These are phyloP conservation scores for Botrytis fragariae DNA, from an alignment of 2,329 filamentous ascomycete genomes.

Conservation along the genomic window DNA sequence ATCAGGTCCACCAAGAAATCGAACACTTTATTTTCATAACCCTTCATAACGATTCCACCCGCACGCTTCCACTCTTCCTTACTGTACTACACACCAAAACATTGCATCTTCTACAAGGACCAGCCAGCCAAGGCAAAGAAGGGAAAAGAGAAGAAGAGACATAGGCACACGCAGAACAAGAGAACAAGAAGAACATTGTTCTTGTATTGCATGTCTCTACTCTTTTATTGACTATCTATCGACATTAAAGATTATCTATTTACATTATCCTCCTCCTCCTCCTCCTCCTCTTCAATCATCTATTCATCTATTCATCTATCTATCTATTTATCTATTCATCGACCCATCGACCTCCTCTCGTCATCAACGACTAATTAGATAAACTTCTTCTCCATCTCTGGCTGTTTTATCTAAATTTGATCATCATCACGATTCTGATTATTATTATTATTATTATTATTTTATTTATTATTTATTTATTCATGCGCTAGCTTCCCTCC, in stretches of 20 bases:
- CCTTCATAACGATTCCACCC: not conserved
- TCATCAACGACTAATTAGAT: not conserved
- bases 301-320: not conserved
- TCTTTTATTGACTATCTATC: not conserved
- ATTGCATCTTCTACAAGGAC: not conserved
- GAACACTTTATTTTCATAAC: not conserved
- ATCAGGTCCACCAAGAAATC: not conserved
- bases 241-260: not conserved
- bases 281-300: not conserved
- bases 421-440: not conserved
- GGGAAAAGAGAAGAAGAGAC: not conserved
- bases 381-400: not conserved
- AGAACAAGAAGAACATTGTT: conserved; percentile 6
- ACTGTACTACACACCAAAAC: not conserved
- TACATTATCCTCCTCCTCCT: not conserved
- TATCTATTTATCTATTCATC: not conserved
- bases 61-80: conserved; percentile 9
- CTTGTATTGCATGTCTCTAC: not conserved
- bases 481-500: not conserved
- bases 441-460: no score
- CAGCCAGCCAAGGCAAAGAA: not conserved
- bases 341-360: not conserved
- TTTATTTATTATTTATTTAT: no score
- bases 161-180: not conserved
- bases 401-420: not conserved